These are phyloP conservation scores for Penicillium sclerotigenum DNA, from an alignment of 2,329 filamentous ascomycete genomes.

Conservation along the genomic window DNA sequence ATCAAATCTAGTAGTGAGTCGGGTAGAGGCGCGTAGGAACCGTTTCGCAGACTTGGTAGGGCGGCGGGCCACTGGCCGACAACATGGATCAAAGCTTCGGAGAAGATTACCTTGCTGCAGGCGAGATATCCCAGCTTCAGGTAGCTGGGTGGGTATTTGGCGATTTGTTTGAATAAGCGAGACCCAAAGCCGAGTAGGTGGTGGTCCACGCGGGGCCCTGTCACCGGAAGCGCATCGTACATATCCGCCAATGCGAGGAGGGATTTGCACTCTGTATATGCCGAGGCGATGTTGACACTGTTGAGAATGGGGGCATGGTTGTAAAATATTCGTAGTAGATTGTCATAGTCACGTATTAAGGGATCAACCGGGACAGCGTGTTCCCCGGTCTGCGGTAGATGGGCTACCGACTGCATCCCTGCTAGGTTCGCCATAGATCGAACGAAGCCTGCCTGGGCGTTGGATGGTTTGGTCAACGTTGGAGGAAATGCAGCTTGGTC, in stretches of 20 bases:
- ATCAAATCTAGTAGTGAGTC: slow-evolving; percentile 79
- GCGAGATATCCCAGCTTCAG: slow-evolving; percentile 84
- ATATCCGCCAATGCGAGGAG: slow-evolving; percentile 86
- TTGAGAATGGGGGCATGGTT: slow-evolving; percentile 83
- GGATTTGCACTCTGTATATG: slow-evolving; percentile 91
- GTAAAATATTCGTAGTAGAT: slow-evolving; percentile 93
- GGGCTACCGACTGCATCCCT: slow-evolving; percentile 52
- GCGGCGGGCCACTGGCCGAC: slow-evolving; percentile 90
- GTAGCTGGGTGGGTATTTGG: slow-evolving; percentile 91
- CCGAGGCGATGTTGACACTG: slow-evolving; percentile 81
- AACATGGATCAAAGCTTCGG: slow-evolving; percentile 86
- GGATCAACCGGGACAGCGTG: slow-evolving; percentile 65
- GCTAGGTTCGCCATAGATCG: slow-evolving; percentile 80
- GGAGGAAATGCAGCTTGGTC: slow-evolving; percentile 46
- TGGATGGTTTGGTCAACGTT: slow-evolving; percentile 61
- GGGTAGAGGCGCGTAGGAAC: slow-evolving; percentile 57
- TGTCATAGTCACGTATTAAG: slow-evolving; percentile 87
- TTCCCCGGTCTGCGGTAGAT: slow-evolving; percentile 50
- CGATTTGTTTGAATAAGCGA: slow-evolving; percentile 90
- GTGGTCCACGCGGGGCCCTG: slow-evolving; percentile 87
- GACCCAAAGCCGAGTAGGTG: slow-evolving; percentile 89
- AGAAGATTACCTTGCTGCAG: slow-evolving; percentile 76
- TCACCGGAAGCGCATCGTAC: slow-evolving; percentile 85
- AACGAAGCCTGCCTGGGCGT: slow-evolving; percentile 69
- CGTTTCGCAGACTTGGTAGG: slow-evolving; percentile 68